Evolutionary conservation across 2,329 filamentous ascomycete species (phyloP), one percentile per base, ranked within the genome.

Genomic region (Colletotrichum sp.): DNA sequence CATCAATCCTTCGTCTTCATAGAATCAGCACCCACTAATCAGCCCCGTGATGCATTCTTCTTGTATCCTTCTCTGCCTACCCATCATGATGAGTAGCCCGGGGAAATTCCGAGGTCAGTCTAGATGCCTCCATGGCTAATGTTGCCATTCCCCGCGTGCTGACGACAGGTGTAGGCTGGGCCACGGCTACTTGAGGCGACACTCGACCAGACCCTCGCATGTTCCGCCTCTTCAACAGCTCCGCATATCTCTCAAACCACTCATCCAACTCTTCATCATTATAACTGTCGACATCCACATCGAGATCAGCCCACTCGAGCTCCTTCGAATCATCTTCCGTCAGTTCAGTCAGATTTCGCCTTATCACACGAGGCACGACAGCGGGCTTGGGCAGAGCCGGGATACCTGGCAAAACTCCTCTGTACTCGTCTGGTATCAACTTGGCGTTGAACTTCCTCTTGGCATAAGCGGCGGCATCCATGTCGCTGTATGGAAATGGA

Each of bases 41-140:
- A 13, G 34, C 75, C 74, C 76, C 81, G 77, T 82, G 80, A 13
- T 36, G 34, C 34, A 15, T 36, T 36, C 34, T 15, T 36, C 34
- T 36, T 7, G 15, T 36, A 16, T 36, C 34, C 12, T 36, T 36
- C 34, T 36, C 34, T 36, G 34, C 34, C 7, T 36, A 16, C 34
- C 34, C 34, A 36, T 36, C 34, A 36, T 16, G 34, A 16, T 55
- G 49, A 55, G 59, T 63, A 30, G 59, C 59, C 26, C 30, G 15
- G 5, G 59, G 59, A 1, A 63, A 18, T 34, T 63, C 59, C 30
- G 59, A 34, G 16, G 59, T 63, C 18, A 63, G 59, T 21, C 59
- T n/a, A 16, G 59, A n/a, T 18, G 26, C 59, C 28, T 63, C 28
- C 26, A 63, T 2, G 9, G 59, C 59, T 15, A 34, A 18, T n/a